Evolutionary conservation across 2,329 filamentous ascomycete species (phyloP).

Genomic region (Pseudodiploospora longispora): DNA sequence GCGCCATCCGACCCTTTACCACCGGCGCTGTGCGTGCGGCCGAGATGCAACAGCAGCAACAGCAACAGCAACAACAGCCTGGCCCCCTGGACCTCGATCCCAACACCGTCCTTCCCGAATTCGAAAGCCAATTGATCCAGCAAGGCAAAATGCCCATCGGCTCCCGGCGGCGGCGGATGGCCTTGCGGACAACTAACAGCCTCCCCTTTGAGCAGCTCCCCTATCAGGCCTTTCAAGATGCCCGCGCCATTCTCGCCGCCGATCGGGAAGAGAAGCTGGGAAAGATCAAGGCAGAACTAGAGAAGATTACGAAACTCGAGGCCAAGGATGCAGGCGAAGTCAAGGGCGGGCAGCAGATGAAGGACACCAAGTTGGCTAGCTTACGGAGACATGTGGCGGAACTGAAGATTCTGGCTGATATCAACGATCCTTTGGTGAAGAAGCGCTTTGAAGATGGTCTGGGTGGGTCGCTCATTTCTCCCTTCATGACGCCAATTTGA

Average conservation of each 20-base stretch:
- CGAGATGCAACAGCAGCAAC: constrained; percentile 16
- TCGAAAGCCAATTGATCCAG: constrained; percentile 59
- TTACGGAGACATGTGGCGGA: constrained; percentile 66
- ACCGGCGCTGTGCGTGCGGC: constrained; percentile 23
- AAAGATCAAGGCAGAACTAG: constrained; percentile 59
- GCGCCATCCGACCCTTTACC: constrained; percentile 28
- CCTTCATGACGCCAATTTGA: not conserved
- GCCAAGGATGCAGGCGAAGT: constrained; percentile 47
- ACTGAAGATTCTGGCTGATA: constrained; percentile 83
- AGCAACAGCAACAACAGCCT: constrained; percentile 14
- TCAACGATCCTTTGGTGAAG: constrained; percentile 92
- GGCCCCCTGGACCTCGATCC: constrained; percentile 49
- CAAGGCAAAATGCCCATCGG: constrained; percentile 66
- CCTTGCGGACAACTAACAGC: constrained; percentile 54
- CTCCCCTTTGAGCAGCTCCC: constrained; percentile 89
- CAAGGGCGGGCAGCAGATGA: constrained; percentile 54
- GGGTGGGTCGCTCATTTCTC: constrained; percentile 43
- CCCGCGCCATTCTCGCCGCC: constrained; percentile 68
- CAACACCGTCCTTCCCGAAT: constrained; percentile 52
- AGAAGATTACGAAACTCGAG: constrained; percentile 60
- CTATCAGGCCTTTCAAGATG: constrained; percentile 97
- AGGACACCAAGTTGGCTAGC: constrained; percentile 58
- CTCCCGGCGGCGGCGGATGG: constrained; percentile 73
- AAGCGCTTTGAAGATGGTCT: constrained; percentile 86
- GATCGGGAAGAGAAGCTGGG: constrained; percentile 77